These are phyloP conservation scores for Mucor plumbeus DNA, from an alignment of 371 early-diverging fungal species.

Conservation along the genomic window DNA sequence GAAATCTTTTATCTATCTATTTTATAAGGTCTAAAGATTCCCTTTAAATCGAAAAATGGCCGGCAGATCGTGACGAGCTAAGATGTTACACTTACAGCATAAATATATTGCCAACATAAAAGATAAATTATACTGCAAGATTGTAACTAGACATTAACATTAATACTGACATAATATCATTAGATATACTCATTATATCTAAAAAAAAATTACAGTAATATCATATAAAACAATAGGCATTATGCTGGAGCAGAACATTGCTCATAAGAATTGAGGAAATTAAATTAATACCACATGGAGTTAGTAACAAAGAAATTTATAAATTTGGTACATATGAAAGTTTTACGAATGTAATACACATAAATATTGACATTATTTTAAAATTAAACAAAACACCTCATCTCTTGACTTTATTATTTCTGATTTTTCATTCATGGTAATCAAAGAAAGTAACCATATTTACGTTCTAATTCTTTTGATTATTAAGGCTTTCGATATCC, in stretches of 20 bases:
- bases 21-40: not conserved
- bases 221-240: not conserved
- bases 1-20: not conserved
- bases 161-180: no score
- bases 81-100: slow-evolving; percentile 3
- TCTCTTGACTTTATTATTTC: no score
- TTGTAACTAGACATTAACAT: not conserved
- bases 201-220: not conserved
- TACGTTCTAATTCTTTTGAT: no score
- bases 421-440: no score
- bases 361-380: no score
- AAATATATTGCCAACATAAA: not conserved
- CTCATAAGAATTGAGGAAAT: no score
- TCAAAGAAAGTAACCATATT: no score
- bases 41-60: not conserved
- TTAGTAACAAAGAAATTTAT: not conserved
- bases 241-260: not conserved
- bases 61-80: not conserved
- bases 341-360: no score
- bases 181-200: no score
- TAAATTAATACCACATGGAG: not conserved
- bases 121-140: not conserved
- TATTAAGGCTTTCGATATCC: no score
- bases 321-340: not conserved
- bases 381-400: no score